Evolutionary conservation across 2,329 filamentous ascomycete species (phyloP).

Genomic region (Aureobasidium sp.): DNA sequence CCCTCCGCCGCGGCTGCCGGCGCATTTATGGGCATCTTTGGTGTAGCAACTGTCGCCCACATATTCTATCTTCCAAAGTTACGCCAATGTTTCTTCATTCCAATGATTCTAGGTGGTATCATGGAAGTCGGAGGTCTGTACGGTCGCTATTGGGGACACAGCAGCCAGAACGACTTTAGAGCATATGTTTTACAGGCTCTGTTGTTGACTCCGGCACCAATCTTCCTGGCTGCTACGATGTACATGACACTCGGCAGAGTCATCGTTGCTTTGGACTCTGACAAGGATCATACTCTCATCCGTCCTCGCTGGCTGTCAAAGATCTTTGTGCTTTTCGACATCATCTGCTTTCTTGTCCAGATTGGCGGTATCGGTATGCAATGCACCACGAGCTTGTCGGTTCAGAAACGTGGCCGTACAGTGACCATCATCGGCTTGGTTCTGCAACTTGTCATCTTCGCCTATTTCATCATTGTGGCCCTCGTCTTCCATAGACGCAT

Average conservation of each 20-base stretch:
- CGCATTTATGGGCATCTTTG: slow-evolving; percentile 31
- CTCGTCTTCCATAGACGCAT: background rate
- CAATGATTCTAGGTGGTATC: slow-evolving; percentile 30
- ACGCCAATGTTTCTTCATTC: slow-evolving; percentile 31
- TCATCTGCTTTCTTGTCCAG: slow-evolving; percentile 47
- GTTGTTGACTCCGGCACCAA: slow-evolving; percentile 36
- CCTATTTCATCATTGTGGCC: slow-evolving; percentile 1
- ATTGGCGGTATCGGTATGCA: slow-evolving; percentile 28
- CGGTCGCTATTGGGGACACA: slow-evolving; percentile 31
- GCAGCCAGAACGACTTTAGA: slow-evolving; percentile 28
- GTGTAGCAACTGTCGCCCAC: slow-evolving; percentile 25
- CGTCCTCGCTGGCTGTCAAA: slow-evolving; percentile 42
- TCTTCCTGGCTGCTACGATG: slow-evolving; percentile 39
- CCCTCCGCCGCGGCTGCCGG: slow-evolving; percentile 29
- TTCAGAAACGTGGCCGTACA: background rate
- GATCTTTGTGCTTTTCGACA: slow-evolving; percentile 48
- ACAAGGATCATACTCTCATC: slow-evolving; percentile 33
- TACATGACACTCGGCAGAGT: slow-evolving; percentile 40
- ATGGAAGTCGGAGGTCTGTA: slow-evolving; percentile 36
- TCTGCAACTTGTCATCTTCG: slow-evolving; percentile 1
- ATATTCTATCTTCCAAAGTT: slow-evolving; percentile 27
- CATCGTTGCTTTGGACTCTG: slow-evolving; percentile 22
- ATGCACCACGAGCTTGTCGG: background rate
- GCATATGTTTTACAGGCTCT: slow-evolving; percentile 36
- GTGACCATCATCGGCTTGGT: background rate